Evolutionary conservation across 202 grass and related monocot genomes (phyloP), one percentile per base, ranked within the genome.

Genomic region (Carex sylvatica): DNA sequence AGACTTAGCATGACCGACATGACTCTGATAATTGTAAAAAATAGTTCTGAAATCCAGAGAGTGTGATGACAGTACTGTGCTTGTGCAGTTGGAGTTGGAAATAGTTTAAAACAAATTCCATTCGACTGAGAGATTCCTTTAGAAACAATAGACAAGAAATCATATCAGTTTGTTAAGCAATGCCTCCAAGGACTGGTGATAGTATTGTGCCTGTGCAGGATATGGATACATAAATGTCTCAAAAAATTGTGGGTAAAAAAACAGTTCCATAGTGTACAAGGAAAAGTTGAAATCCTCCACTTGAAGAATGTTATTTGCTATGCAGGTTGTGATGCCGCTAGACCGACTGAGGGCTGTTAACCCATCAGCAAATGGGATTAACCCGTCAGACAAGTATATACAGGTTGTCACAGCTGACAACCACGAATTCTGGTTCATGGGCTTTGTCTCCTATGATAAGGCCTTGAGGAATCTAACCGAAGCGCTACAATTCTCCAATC

Each of bases 361-460:
- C 85, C 87, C 91, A 83, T 93, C 93, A 0, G 69, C 89, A 71
- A 91, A 87, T 72, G 52, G 72, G 40, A 53, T 28, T 44, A 91
- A 91, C 70, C 75, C 66, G 19, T 54, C 81, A 6, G 87, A 93
- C 80, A 88, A 80, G 85, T 93, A 93, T 88, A 90, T 97, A 67
- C 93, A 97, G 85, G 65, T 97, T 13, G 15, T 80, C 1, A 88
- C 91, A 9, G 77, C 2, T 35, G 91, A 91, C 49, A 85, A 79
- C 70, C 89, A 97, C 78, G 93, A 97, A 8, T 93, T 97, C 84
- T 97, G 93, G 93, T 97, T 91, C 89, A 90, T 97, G 89, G 93
- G 91, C 61, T 97, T 93, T 83, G 93, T 97, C 3, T 88, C 79
- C 69, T 93, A 90, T 83, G 93, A 97, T 84, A 97, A 91, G 87